These are phyloP conservation scores for Pyrenula massariospora DNA, from an alignment of 495 filamentous ascomycete genomes.

Conservation along the genomic window DNA sequence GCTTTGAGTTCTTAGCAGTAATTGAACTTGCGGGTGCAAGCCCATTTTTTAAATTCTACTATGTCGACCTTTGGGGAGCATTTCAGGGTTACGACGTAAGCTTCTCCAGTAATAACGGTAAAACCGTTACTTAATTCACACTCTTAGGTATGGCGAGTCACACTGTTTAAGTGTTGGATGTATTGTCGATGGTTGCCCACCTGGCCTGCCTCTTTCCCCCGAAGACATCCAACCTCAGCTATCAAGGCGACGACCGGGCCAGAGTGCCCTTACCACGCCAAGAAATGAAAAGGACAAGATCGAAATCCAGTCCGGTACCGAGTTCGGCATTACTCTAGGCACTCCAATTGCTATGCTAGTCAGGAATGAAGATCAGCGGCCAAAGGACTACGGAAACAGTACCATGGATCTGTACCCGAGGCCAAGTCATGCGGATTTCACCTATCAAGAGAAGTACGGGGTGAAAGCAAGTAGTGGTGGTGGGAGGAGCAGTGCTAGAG, in stretches of 20 bases:
- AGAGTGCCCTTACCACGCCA: constrained; percentile 82
- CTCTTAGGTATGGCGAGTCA: constrained; percentile 70
- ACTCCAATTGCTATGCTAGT: constrained; percentile 87
- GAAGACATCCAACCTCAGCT: constrained; percentile 91
- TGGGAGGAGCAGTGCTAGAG: constrained; percentile 80
- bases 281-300: constrained; percentile 88
- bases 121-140: background rate
- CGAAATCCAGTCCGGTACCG: constrained; percentile 87
- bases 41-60: too few species aligned
- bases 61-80: constrained; percentile 91
- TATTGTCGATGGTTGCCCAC: constrained; percentile 80
- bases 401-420: constrained; percentile 90
- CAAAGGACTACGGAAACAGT: constrained; percentile 81
- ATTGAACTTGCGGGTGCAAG: too few species aligned
- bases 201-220: constrained; percentile 80
- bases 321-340: constrained; percentile 83
- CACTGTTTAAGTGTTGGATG: constrained; percentile 86
- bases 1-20: too few species aligned
- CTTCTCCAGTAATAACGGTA: constrained; percentile 7
- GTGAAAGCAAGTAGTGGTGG: constrained; percentile 89
- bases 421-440: constrained; percentile 92
- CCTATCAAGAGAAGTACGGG: constrained; percentile 94
- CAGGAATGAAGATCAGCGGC: constrained; percentile 84
- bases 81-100: constrained; percentile 79
- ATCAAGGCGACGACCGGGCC: constrained; percentile 81